Base-by-base conservation (phyloP, 2,329 filamentous ascomycete genomes). In the Botrytis tulipae region DNA sequence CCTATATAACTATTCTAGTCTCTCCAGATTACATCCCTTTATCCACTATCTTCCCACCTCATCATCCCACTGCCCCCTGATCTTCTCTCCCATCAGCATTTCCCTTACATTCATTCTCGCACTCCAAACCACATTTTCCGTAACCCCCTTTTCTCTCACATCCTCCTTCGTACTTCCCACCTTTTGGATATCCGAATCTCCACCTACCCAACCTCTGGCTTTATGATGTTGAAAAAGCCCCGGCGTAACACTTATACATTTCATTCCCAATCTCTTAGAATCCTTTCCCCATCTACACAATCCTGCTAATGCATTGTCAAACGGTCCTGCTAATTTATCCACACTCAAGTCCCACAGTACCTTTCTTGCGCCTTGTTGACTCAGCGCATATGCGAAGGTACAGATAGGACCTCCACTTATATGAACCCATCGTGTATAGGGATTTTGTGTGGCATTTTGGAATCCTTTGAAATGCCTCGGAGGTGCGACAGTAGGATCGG, bases 271-370 rank as follows among this genome's bases (percentile, higher is more conserved):
- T 40, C 42, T 68, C 7, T 12, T 75, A 5, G 25, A 20, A 66
- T 65, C 35, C 25, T 60, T 18, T 7, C 70, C 70, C 70, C 70
- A 71, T 42, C 70, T 44, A 57, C 70, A 71, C 6, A 71, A 6
- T 3, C 60, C 76, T 9, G 80, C 80, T 0, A 82, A 77, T 8
- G 80, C 78, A 66, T 82, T 82, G 68, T 82, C 82, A 60, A 82
- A 81, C 0, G 80, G 76, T 0, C 78, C 79, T 0, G 68, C 70
- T 3, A 81, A 76, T 44, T 79, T 78, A 74, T 82, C 80, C 4
- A 77, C 68, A 73, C 88, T 88, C 10, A 91, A 83, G 76, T 90
- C 88, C 82, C 87, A 90, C 71, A 88, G 86, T 25, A 90, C 87
- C 80, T 90, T 90, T 76, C 88, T 85, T 5, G 77, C 77, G 1